Conservation (phyloP, 106 monocot genomes). For the Dactylorhiza incarnata region DNA sequence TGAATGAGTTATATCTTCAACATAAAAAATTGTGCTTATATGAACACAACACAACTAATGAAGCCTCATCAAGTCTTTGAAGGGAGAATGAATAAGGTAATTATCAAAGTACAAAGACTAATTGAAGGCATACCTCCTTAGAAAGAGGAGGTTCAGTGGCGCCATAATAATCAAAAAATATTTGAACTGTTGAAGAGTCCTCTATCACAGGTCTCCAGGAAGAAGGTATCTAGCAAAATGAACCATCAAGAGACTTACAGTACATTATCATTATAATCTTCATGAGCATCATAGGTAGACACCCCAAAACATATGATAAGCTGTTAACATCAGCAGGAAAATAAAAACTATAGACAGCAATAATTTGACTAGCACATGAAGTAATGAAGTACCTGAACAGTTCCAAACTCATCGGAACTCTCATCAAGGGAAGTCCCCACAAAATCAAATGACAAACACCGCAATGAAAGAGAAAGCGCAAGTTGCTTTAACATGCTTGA, state of each 20-base stretch:
- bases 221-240: conserved; percentile 67
- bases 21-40: background rate
- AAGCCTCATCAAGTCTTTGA: background rate
- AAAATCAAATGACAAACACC: conserved; percentile 93
- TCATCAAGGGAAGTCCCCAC: conserved; percentile 90
- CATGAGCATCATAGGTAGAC: conserved; percentile 5
- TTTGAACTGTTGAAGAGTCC: conserved; percentile 83
- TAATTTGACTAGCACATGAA: conserved; percentile 1
- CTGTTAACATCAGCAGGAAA: background rate
- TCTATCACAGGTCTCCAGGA: conserved; percentile 76
- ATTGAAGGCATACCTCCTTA: conserved; percentile 58
- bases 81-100: background rate
- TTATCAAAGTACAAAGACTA: background rate
- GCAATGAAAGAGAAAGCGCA: conserved; percentile 74
- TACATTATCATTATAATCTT: background rate
- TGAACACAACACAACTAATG: background rate
- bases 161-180: conserved; percentile 93
- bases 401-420: conserved; percentile 99
- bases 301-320: background rate
- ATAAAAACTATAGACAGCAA: background rate
- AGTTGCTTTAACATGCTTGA: conserved; percentile 57
- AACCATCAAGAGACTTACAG: background rate
- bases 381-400: conserved; percentile 66
- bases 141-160: conserved; percentile 68
- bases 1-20: background rate